Percentiles rank a stretch among this genome's conserved stretches.
phyloP scores from a whole-genome alignment of 331 rosid species.

The Phaseolus coccineus region DNA sequence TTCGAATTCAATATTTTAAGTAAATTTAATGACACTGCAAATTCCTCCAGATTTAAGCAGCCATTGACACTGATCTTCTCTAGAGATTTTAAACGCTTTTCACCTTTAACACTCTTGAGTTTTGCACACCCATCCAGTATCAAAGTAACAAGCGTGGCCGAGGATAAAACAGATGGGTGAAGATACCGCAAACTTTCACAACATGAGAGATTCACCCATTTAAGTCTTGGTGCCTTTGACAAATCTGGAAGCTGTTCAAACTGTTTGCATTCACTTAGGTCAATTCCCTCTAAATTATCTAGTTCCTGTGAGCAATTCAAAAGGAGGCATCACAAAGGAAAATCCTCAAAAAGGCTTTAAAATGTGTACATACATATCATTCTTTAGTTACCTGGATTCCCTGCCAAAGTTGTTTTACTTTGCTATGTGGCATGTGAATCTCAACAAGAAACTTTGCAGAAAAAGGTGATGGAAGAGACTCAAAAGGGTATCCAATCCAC shows the following conservation, averaged over 20 bases:
- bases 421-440: slow-evolving; percentile 33
- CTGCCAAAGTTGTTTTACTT: slow-evolving; percentile 43
- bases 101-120: background rate
- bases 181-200: slow-evolving; percentile 41
- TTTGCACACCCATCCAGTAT: slow-evolving; percentile 2
- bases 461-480: slow-evolving; percentile 41
- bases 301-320: slow-evolving; percentile 39
- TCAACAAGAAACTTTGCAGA: slow-evolving; percentile 41
- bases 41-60: slow-evolving; percentile 12
- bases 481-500: slow-evolving; percentile 42
- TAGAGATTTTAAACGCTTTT: slow-evolving; percentile 38
- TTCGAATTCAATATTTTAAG: slow-evolving; percentile 6
- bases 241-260: slow-evolving; percentile 38
- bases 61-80: background rate
- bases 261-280: slow-evolving; percentile 27
- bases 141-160: slow-evolving; percentile 34
- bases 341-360: background rate
- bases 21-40: slow-evolving; percentile 31
- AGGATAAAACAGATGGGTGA: slow-evolving; percentile 36
- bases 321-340: background rate
- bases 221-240: slow-evolving; percentile 35
- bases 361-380: background rate
- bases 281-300: slow-evolving; percentile 23
- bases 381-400: slow-evolving; percentile 37
- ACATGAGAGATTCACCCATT: slow-evolving; percentile 22